phyloP scores from a whole-genome alignment of 192 early-diverging fungal species.

The Backusella tuberculispora region DNA sequence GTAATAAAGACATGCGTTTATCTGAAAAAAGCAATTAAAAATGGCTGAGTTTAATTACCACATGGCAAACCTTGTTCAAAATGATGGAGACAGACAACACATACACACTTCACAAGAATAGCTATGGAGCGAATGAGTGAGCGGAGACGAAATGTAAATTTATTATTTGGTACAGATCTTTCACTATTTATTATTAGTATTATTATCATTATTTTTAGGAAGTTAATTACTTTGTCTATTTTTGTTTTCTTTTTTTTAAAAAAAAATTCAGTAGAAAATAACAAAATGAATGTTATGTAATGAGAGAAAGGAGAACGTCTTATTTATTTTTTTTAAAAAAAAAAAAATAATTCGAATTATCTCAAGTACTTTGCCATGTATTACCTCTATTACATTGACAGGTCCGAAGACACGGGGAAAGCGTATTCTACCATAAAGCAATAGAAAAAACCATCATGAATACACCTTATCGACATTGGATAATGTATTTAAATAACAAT shows the following conservation, averaged over 20 bases:
- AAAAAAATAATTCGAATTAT: not conserved
- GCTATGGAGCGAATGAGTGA: not conserved
- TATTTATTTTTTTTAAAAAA: too few relatives aligned
- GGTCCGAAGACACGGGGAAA: slow-evolving; percentile 15
- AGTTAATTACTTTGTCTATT: slow-evolving; percentile 7
- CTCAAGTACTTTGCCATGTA: not conserved
- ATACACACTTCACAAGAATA: not conserved
- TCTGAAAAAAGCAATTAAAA: not conserved
- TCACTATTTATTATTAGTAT: not conserved
- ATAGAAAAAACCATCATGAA: not conserved
- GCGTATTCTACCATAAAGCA: not conserved
- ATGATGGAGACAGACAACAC: not conserved
- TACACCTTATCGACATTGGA: not conserved
- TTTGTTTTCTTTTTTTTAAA: not conserved
- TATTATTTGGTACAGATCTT: not conserved
- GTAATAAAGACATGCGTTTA: not conserved
- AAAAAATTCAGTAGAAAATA: too few relatives aligned
- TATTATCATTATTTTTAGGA: not conserved
- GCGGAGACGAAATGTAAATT: not conserved
- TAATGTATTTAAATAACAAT: not conserved
- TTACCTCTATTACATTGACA: slow-evolving; percentile 14
- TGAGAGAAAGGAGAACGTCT: too few relatives aligned
- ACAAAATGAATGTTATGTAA: too few relatives aligned
- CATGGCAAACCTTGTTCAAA: slow-evolving; percentile 8
- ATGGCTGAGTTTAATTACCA: slow-evolving; percentile 1